Evolutionary conservation across 2,329 filamentous ascomycete genomes (phyloP).

Genomic region (Calonectria pseudoreteaudii): DNA sequence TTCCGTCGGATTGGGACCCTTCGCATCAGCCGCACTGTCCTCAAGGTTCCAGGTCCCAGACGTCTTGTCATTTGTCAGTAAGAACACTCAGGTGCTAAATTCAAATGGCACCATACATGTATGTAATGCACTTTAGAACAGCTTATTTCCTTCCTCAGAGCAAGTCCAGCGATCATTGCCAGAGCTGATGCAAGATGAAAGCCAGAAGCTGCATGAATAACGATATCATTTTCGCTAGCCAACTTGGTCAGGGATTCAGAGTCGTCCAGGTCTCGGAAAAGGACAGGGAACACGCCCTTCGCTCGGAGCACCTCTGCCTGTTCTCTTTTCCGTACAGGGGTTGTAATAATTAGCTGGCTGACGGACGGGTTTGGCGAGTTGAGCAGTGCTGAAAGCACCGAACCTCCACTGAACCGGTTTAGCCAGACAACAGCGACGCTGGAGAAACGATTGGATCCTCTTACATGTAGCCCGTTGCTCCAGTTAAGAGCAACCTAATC

Average conservation of each 20-base stretch:
- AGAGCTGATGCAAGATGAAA: slow-evolving; percentile 16
- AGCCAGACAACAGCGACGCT: not conserved
- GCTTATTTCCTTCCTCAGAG: not conserved
- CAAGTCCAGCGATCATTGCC: slow-evolving; percentile 7
- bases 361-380: not conserved
- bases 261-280: slow-evolving; percentile 22
- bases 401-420: slow-evolving; percentile 16
- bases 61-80: slow-evolving; percentile 7
- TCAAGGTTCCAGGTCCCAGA: slow-evolving; percentile 24
- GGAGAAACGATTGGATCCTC: not conserved
- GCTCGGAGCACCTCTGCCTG: not conserved
- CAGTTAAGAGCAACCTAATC: slow-evolving; percentile 12
- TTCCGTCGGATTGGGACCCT: not conserved
- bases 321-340: slow-evolving; percentile 16
- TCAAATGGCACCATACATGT: slow-evolving; percentile 1
- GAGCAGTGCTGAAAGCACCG: slow-evolving; percentile 24
- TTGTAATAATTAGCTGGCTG: slow-evolving; percentile 9
- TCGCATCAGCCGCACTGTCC: not conserved
- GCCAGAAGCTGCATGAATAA: slow-evolving; percentile 21
- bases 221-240: slow-evolving; percentile 16
- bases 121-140: slow-evolving; percentile 12
- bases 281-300: not conserved
- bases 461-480: slow-evolving; percentile 27
- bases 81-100: not conserved
- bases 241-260: not conserved